Base-by-base conservation (phyloP, 148 eudicot species). In the Rhododendron ferrugineum region DNA sequence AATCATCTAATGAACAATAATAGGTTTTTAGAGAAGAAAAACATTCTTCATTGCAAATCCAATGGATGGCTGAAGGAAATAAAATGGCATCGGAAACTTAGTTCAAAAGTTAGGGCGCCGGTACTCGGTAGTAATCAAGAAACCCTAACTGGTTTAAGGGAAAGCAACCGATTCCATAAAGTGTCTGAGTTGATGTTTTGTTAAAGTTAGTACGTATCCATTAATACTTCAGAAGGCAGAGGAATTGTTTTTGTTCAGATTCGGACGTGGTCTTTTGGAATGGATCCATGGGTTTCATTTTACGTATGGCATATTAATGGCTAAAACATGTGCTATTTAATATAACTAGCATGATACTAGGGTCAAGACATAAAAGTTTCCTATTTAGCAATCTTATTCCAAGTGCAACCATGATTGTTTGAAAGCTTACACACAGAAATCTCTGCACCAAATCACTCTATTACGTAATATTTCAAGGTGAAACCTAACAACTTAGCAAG, bases 201-300 rank as follows among this genome's bases (percentile, higher is more conserved):
- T 36, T 36, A 22, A 30, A 34, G 46, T 74, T 36, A 36, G 1
- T 8, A 77, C 26, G 6, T 22, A 37, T 23, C 28, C 52, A 22
- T 37, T 37, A 10, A 20, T 23, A 77, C 11, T 40, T 40, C 46
- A 22, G 2, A 77, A 77, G 50, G 80, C 50, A 26, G 23, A n/a
- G 49, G 62, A 37, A 49, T 49, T 28, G 74, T 36, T 23, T 2
- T 56, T 46, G 56, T 78, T n/a, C 34, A 46, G 15, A 78, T 78
- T 42, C 30, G 14, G 79, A 13, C 16, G 28, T n/a, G 20, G 80
- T 23, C 81, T 46, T 42, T 78, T 70, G 54, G 30, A 4, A 46
- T 46, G 81, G 81, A 78, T 46, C 81, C 81, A 78, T 78, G 81
- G 36, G 81, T 78, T 44, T 42, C 20, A 78, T n/a, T 78, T 77